A percentile compares a stretch with the other conserved stretches of the same genome.
phyloP scores from a whole-genome alignment of 345 rosid genomes.

The Melastoma malabathricum region DNA sequence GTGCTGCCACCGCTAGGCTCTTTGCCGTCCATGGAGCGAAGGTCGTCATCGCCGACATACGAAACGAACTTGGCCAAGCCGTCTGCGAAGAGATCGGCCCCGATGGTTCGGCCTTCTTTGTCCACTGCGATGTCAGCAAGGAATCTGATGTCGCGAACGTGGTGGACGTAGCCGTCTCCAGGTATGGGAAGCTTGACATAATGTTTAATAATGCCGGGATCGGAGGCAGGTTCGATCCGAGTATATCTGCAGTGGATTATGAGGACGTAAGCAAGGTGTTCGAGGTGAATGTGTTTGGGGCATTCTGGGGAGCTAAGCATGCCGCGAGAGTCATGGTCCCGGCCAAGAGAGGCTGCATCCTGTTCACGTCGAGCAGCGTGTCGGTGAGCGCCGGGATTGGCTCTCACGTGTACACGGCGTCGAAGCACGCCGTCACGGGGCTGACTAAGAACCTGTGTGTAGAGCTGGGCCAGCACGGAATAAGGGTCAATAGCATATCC shows the following conservation, averaged over 20 bases:
- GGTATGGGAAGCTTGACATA: conserved; percentile 19
- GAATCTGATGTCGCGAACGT: conserved; percentile 12
- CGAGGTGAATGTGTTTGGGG: conserved; percentile 11
- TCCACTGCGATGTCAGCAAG: conserved; percentile 16
- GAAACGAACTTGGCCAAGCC: conserved; percentile 7
- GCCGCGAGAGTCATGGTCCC: conserved; percentile 20
- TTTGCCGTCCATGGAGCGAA: conserved; percentile 16
- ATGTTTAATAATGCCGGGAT: conserved; percentile 21
- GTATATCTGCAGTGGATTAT: neutral
- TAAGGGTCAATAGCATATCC: no score
- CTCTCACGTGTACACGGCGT: no score
- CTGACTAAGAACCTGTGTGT: no score
- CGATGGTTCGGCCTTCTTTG: conserved; percentile 5
- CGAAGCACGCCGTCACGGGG: no score
- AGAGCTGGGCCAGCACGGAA: no score
- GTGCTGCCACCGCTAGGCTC: conserved; percentile 11
- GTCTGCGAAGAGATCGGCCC: conserved; percentile 5
- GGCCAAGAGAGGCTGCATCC: conserved; percentile 7
- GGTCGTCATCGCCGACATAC: conserved; percentile 21
- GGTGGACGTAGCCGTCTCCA: conserved; percentile 12
- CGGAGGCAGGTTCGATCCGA: neutral
- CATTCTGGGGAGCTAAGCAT: conserved; percentile 14
- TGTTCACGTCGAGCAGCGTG: conserved; percentile 9
- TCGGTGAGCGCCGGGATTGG: neutral
- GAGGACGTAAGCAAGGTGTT: conserved; percentile 8